Evolutionary conservation across 768 basidiomycete species (phyloP).

Genomic region (Gelatoporia subvermispora): DNA sequence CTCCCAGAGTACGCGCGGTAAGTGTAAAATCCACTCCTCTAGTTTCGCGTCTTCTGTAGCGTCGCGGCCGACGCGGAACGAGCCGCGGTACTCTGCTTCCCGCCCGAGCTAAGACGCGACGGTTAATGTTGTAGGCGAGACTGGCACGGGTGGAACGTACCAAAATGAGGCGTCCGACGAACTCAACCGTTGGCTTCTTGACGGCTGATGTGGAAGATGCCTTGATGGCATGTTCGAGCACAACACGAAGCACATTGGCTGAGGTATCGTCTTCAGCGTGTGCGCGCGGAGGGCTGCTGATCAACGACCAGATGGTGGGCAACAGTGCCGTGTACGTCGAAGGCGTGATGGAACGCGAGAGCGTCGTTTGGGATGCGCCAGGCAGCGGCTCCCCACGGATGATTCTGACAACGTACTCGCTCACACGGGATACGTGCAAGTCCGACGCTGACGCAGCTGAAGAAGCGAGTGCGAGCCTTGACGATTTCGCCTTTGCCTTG

Average conservation of each 20-base stretch:
- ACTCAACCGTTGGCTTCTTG: slow-evolving; percentile 69
- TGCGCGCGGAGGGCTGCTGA: slow-evolving; percentile 32
- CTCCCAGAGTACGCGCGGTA: slow-evolving; percentile 88
- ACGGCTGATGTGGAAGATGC: slow-evolving; percentile 54
- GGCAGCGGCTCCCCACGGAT: slow-evolving; percentile 44
- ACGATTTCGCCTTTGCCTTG: background rate
- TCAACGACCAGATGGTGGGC: slow-evolving; percentile 74
- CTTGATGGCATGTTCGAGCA: slow-evolving; percentile 62
- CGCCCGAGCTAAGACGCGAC: slow-evolving; percentile 49
- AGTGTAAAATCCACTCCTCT: slow-evolving; percentile 64
- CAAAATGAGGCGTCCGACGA: slow-evolving; percentile 64
- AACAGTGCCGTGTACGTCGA: slow-evolving; percentile 60
- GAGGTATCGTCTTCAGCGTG: slow-evolving; percentile 15
- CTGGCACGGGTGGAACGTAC: slow-evolving; percentile 36
- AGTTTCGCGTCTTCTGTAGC: slow-evolving; percentile 30
- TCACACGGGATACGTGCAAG: slow-evolving; percentile 47
- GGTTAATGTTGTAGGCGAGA: background rate
- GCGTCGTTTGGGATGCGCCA: slow-evolving; percentile 7
- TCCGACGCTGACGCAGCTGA: background rate
- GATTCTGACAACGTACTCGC: slow-evolving; percentile 54
- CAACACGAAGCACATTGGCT: slow-evolving; percentile 42
- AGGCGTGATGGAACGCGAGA: slow-evolving; percentile 49
- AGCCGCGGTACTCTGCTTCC: slow-evolving; percentile 47
- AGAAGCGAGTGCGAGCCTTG: background rate
- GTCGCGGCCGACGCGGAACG: slow-evolving; percentile 34